phyloP scores from a whole-genome alignment of 257 asterid species.

The Pogostemon cablin region DNA sequence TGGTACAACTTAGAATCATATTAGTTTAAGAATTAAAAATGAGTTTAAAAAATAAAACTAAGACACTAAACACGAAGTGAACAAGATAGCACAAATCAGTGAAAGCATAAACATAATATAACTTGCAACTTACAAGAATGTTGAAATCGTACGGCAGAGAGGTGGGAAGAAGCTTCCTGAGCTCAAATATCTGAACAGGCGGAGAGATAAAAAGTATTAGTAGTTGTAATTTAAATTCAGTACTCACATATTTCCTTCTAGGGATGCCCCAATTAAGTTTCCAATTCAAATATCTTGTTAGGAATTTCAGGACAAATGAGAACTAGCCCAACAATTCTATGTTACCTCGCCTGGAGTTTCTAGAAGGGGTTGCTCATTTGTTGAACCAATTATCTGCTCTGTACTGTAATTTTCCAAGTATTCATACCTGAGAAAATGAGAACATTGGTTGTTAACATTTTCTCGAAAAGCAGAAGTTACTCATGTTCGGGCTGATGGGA shows the following conservation, averaged over 20 bases:
- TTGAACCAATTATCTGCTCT: slow-evolving; percentile 66
- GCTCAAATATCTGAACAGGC: slow-evolving; percentile 74
- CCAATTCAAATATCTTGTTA: neutral
- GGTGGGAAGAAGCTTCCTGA: slow-evolving; percentile 90
- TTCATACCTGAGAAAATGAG: slow-evolving; percentile 54
- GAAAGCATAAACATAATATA: neutral
- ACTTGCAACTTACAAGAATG: slow-evolving; percentile 65
- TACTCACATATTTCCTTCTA: neutral
- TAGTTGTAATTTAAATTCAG: neutral
- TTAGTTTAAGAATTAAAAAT: neutral
- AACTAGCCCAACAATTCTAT: neutral
- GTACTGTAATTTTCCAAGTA: slow-evolving; percentile 55
- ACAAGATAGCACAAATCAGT: neutral
- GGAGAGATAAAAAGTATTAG: slow-evolving; percentile 7
- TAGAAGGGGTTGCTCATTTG: slow-evolving; percentile 76
- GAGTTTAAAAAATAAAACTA: neutral
- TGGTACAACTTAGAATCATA: neutral
- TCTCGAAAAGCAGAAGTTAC: slow-evolving; percentile 3
- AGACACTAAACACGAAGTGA: neutral
- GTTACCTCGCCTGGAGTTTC: slow-evolving; percentile 96
- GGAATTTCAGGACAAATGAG: neutral
- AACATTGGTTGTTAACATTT: slow-evolving; percentile 26
- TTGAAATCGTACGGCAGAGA: slow-evolving; percentile 83
- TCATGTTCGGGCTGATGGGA: neutral
- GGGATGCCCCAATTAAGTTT: neutral